phyloP scores from a whole-genome alignment of 2,329 filamentous ascomycete genomes.

The Microsporum audouinii region DNA sequence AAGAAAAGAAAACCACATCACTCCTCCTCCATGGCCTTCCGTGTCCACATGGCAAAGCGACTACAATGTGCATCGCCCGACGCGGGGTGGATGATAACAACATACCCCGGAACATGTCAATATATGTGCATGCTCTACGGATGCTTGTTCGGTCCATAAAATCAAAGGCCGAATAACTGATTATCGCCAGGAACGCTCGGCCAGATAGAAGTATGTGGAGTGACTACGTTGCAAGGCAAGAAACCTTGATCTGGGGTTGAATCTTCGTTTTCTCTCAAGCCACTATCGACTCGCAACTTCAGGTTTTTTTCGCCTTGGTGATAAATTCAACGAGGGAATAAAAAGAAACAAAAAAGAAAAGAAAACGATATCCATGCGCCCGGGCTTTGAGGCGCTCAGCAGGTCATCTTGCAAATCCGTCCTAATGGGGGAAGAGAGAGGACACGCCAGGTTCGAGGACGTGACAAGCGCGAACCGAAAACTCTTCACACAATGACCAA shows the following conservation, averaged over 20 bases:
- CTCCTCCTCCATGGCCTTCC: background rate
- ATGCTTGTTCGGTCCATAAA: background rate
- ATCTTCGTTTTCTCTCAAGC: background rate
- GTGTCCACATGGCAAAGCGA: slow-evolving; percentile 2
- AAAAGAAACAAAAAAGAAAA: background rate
- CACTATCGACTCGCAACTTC: slow-evolving; percentile 2
- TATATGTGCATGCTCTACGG: background rate
- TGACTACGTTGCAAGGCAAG: background rate
- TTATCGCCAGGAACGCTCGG: background rate
- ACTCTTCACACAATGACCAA: background rate
- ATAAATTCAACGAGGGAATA: background rate
- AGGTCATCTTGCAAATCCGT: background rate
- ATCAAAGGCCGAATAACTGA: background rate
- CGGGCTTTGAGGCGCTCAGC: background rate
- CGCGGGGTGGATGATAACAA: background rate
- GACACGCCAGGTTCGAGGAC: background rate
- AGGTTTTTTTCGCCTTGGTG: background rate
- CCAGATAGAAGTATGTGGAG: background rate
- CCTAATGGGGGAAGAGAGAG: background rate
- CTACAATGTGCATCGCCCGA: background rate
- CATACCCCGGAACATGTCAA: background rate
- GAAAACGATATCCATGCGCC: slow-evolving; percentile 2
- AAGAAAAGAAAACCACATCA: background rate
- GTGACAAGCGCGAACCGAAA: slow-evolving; percentile 3
- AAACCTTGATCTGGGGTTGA: slow-evolving; percentile 1